Evolutionary conservation across 73 alveolate species (phyloP).

Genomic region (Uronychia setigera): DNA sequence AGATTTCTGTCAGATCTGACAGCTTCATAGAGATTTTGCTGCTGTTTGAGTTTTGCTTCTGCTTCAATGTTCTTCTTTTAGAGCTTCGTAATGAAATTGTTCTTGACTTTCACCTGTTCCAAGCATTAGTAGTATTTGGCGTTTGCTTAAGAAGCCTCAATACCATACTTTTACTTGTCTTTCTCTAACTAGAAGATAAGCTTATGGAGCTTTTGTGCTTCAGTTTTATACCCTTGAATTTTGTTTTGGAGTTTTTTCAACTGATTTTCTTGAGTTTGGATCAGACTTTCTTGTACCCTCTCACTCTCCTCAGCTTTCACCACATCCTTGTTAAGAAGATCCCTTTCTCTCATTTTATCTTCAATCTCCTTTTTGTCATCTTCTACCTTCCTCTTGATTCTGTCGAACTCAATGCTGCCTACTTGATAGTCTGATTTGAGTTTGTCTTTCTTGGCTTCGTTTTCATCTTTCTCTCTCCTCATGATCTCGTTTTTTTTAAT

Average conservation of each 20-base stretch:
- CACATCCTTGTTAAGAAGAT: constrained; percentile 71
- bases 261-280: constrained; percentile 70
- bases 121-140: constrained; percentile 94
- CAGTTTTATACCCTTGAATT: constrained; percentile 77
- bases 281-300: constrained; percentile 75
- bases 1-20: constrained; percentile 98
- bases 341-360: constrained; percentile 74
- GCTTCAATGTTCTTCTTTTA: constrained; percentile 95
- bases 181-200: constrained; percentile 77
- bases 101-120: constrained; percentile 95
- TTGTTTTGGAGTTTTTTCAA: constrained; percentile 80
- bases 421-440: constrained; percentile 23
- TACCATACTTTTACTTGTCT: constrained; percentile 88
- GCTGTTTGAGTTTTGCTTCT: constrained; percentile 98
- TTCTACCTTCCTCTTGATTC: constrained; percentile 62
- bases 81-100: constrained; percentile 92
- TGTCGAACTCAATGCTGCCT: constrained; percentile 43
- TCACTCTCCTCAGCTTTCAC: constrained; percentile 74
- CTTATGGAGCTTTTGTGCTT: constrained; percentile 65
- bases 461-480: constrained; percentile 38
- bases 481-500: constrained; percentile 45
- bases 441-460: constrained; percentile 50
- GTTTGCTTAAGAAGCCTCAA: constrained; percentile 97
- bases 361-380: constrained; percentile 77
- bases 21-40: constrained; percentile 98